Evolutionary conservation across 257 asterid species (phyloP), one percentile per base, ranked within the genome.

Genomic region (Plectranthus barbatus): DNA sequence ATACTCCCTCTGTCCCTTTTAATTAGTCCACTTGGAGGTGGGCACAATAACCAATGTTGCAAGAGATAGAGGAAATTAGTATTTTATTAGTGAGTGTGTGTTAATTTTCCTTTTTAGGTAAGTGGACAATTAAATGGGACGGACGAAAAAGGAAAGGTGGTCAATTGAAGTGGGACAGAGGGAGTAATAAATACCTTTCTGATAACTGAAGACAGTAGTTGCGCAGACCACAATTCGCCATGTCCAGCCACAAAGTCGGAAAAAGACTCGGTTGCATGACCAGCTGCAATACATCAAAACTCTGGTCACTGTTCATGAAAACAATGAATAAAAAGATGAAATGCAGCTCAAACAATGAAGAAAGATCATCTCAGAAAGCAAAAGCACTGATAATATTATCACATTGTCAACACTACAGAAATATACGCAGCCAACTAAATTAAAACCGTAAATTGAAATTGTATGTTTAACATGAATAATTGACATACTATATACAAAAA

Each of bases 211-310:
- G 96, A 77, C 65, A 93, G 78, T 81, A 90, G 62, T 45, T 93
- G 92, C 60, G 99, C 87, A 66, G 96, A 90, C 99, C 99, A 93
- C 58, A 93, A 73, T 86, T 93, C 99, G 4, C 99, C 97, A 62
- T 93, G 94, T 54, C 99, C 99, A 49, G 75, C 99, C 79, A 90
- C 99, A 87, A 90, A 93, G 69, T 93, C 99, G 0, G 99, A 87
- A 75, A 90, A 90, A n/a, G 99, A 87, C 66, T 93, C 97, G 6
- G 99, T 87, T 11, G 74, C 97, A 64, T 93, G 97, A 67, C 99
- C 99, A 79, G 99, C 99, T 93, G 92, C 86, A 85, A 20, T 48
- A 77, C 51, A 80, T 42, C 56, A 72, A 58, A 31, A 44, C 50
- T 46, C 21, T 24, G 66, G 52, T 79, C 54, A 73, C 2, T 52